phyloP scores from a whole-genome alignment of 139 green algal species.

The Spirogloea muscicola region DNA sequence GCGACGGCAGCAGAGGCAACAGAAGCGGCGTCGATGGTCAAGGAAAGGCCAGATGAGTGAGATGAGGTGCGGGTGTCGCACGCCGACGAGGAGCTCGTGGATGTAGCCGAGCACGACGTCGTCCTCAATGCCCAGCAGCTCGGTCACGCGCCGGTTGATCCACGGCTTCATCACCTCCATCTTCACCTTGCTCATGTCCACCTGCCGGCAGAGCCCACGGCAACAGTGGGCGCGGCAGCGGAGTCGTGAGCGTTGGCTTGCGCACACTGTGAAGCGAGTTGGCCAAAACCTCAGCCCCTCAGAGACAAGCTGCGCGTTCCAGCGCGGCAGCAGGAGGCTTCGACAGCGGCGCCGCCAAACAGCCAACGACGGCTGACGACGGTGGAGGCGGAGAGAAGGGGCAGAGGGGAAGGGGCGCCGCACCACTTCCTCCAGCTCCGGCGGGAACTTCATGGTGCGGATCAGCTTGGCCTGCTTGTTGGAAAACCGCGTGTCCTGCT shows the following conservation, averaged over 20 bases:
- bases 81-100: constrained; percentile 69
- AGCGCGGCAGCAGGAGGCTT: no score
- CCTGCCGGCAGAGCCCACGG: constrained; percentile 36
- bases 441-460: constrained; percentile 42
- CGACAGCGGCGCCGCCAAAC: no score
- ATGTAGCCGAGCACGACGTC: constrained; percentile 92
- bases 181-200: constrained; percentile 77
- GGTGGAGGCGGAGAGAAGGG: no score
- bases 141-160: constrained; percentile 85
- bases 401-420: no score
- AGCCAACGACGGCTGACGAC: no score
- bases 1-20: not conserved
- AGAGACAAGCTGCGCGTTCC: no score
- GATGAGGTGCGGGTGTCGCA: not conserved
- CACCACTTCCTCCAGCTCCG: constrained; percentile 36
- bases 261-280: no score
- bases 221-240: no score
- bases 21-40: not conserved
- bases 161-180: constrained; percentile 88
- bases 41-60: not conserved
- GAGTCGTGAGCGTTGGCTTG: no score
- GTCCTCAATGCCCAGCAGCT: constrained; percentile 82
- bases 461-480: constrained; percentile 47
- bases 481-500: constrained; percentile 41
- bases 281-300: no score